Evolutionary conservation across 306 rosid genomes (phyloP).

Genomic region (Lablab purpureus): DNA sequence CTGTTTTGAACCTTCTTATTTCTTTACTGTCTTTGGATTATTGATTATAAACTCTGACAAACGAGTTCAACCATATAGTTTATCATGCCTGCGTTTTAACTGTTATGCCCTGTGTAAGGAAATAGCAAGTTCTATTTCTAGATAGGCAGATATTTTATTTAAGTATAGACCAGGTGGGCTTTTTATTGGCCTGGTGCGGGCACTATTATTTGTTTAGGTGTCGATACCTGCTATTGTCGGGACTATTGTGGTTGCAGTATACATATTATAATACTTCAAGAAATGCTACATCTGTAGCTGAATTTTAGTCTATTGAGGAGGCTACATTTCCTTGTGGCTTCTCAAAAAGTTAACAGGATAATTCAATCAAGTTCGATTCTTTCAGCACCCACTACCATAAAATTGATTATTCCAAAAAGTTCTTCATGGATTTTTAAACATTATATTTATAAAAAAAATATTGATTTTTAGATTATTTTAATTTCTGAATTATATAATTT

Average conservation of each 20-base stretch:
- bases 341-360: background rate
- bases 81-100: background rate
- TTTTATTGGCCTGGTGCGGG: background rate
- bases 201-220: background rate
- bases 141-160: background rate
- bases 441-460: too few species aligned
- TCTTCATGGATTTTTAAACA: too few species aligned
- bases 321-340: background rate
- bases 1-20: background rate
- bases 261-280: background rate
- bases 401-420: too few species aligned
- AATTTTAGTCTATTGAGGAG: too few species aligned
- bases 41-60: background rate
- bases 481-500: too few species aligned
- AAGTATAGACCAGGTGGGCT: background rate
- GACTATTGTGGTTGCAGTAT: background rate
- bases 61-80: constrained; percentile 1
- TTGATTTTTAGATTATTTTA: too few species aligned
- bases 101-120: background rate
- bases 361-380: too few species aligned
- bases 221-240: background rate
- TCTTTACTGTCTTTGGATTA: constrained; percentile 1
- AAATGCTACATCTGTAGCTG: background rate
- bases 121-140: constrained; percentile 3
- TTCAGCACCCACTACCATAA: too few species aligned